Evolutionary conservation across 2,329 filamentous ascomycete species (phyloP).

Genomic region (Pyrenophora teres): DNA sequence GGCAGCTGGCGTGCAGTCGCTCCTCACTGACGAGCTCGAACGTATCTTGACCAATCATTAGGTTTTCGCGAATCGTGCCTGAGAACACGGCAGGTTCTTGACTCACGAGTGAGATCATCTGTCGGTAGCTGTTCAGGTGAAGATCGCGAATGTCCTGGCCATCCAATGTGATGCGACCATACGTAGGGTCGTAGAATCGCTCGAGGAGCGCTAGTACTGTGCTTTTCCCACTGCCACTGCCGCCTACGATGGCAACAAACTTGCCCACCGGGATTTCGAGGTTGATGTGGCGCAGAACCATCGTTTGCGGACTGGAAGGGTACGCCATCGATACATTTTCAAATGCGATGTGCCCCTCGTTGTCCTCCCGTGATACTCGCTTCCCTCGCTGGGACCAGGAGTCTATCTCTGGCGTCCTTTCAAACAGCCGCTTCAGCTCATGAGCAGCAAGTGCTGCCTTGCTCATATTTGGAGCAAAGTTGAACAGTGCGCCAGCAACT

Average conservation of each 20-base stretch:
- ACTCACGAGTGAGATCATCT: conserved; percentile 69
- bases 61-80: conserved; percentile 54
- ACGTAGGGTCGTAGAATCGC: conserved; percentile 84
- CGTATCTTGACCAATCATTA: conserved; percentile 53
- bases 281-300: conserved; percentile 68
- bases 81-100: conserved; percentile 54
- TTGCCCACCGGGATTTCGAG: conserved; percentile 59
- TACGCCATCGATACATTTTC: conserved; percentile 87
- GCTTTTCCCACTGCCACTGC: conserved; percentile 76
- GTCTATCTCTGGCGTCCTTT: not conserved
- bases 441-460: not conserved
- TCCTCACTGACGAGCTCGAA: conserved; percentile 43
- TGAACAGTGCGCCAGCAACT: not conserved
- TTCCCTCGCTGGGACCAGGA: not conserved
- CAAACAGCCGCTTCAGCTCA: not conserved
- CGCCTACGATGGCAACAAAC: conserved; percentile 55
- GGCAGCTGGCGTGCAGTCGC: conserved; percentile 59
- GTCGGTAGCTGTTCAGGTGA: conserved; percentile 54
- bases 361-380: not conserved
- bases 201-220: conserved; percentile 90
- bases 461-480: not conserved
- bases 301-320: conserved; percentile 78
- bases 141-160: conserved; percentile 64
- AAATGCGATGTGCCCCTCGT: conserved; percentile 64
- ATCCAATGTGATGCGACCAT: conserved; percentile 65